A percentile compares a stretch with the other conserved stretches of the same genome.
Conservation (phyloP, 371 early-diverging fungal species). For the Mortierella sp. region DNA sequence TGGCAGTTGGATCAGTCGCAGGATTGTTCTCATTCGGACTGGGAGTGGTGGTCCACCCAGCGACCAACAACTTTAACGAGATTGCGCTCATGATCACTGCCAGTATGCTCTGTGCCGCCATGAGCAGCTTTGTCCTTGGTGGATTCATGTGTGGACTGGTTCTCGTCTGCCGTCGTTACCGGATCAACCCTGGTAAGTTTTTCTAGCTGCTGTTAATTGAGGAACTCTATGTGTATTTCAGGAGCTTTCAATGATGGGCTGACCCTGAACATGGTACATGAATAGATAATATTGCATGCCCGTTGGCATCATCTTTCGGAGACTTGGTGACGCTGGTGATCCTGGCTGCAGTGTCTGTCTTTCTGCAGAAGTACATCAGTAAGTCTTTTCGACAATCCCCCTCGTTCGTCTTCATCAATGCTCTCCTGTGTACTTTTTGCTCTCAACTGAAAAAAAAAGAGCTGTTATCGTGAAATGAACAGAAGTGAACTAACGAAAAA, state of each 20-base stretch:
- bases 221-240: background rate
- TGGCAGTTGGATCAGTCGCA: conserved; percentile 76
- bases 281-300: conserved; percentile 75
- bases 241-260: background rate
- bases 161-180: conserved; percentile 67
- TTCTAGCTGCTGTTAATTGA: background rate
- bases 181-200: conserved; percentile 75
- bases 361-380: conserved; percentile 64
- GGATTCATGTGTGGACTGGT: conserved; percentile 79
- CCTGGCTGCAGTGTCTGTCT: conserved; percentile 64
- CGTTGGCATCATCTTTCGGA: conserved; percentile 82
- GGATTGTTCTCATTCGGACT: conserved; percentile 76
- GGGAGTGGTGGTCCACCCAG: conserved; percentile 69
- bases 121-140: conserved; percentile 81
- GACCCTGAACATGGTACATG: background rate
- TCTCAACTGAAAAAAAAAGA: background rate
- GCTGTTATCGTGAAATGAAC: background rate
- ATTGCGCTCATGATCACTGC: conserved; percentile 76
- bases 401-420: background rate
- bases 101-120: conserved; percentile 76
- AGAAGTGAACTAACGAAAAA: background rate
- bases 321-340: conserved; percentile 81
- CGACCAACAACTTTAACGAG: conserved; percentile 63
- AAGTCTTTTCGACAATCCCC: conserved; percentile 28
- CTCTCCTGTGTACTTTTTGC: background rate